Conservation (phyloP, 2,329 filamentous ascomycete species). For the Chaetomium sp. region DNA sequence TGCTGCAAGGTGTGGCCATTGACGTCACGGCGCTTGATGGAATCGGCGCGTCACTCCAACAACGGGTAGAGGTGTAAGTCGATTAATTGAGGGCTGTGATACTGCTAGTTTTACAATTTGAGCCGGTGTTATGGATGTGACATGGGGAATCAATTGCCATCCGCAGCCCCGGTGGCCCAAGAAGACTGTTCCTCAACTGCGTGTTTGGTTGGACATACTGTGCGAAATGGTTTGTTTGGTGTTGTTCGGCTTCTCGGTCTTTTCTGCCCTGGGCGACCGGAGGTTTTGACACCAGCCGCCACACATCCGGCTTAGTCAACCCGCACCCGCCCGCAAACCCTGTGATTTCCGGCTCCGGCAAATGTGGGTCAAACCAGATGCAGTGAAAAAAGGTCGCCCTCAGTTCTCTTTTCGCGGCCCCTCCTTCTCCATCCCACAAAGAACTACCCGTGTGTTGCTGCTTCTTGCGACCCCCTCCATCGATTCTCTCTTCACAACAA, state of each 20-base stretch:
- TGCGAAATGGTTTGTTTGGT: background rate
- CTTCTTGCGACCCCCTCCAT: conserved; percentile 18
- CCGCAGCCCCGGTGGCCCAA: background rate
- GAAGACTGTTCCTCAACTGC: background rate
- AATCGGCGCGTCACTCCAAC: background rate
- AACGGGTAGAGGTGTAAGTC: background rate
- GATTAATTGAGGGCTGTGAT: background rate
- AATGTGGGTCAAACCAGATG: conserved; percentile 4
- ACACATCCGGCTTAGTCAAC: conserved; percentile 6
- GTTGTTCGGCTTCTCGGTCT: background rate
- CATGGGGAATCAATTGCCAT: background rate
- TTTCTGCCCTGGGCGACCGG: background rate
- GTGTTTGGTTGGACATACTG: background rate
- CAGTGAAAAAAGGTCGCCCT: conserved; percentile 4
- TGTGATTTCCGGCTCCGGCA: background rate
- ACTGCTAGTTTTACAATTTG: background rate
- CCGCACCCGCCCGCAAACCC: conserved; percentile 1
- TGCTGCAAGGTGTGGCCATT: background rate
- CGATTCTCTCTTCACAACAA: conserved; percentile 26
- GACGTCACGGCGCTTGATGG: conserved; percentile 17
- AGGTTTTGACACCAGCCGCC: background rate
- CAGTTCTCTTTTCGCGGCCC: background rate
- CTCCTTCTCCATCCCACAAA: conserved; percentile 22
- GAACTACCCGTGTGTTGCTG: background rate
- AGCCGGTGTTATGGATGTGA: background rate